Percentiles rank a stretch among this genome's conserved stretches.
These are phyloP conservation scores for Acanthamoeba divionensis DNA, from an alignment of 208 protist species.

Conservation along the genomic window DNA sequence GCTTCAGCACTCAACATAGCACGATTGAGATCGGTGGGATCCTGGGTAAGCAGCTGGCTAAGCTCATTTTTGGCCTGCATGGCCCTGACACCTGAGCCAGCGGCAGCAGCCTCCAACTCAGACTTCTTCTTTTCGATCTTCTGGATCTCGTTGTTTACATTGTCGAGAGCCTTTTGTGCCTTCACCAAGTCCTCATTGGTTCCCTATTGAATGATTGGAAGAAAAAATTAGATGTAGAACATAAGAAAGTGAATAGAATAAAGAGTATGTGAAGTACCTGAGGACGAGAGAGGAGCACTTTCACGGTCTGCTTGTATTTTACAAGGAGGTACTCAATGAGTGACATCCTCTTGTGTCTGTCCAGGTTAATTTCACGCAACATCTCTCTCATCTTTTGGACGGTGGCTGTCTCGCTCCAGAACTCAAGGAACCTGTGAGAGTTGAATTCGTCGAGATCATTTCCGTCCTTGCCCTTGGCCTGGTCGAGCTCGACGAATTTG, in stretches of 20 bases:
- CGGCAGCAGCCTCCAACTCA: neutral
- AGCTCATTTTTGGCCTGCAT: slow-evolving; percentile 50
- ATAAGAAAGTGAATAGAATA: too few relatives aligned
- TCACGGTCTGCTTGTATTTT: neutral
- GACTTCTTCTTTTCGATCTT: slow-evolving; percentile 62
- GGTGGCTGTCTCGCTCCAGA: neutral
- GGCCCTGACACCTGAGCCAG: slow-evolving; percentile 20
- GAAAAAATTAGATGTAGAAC: too few relatives aligned
- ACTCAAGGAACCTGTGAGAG: slow-evolving; percentile 50
- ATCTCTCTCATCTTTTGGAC: slow-evolving; percentile 42
- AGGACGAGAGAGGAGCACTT: slow-evolving; percentile 43
- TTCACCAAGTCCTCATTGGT: slow-evolving; percentile 52
- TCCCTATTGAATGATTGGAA: too few relatives aligned
- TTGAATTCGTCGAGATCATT: slow-evolving; percentile 59
- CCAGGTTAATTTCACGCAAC: slow-evolving; percentile 39
- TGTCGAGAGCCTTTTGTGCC: slow-evolving; percentile 50
- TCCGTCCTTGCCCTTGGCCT: neutral
- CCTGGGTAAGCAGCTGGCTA: slow-evolving; percentile 47
- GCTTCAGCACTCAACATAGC: slow-evolving; percentile 58
- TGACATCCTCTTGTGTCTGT: slow-evolving; percentile 5
- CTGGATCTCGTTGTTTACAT: slow-evolving; percentile 55
- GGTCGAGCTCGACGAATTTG: slow-evolving; percentile 47
- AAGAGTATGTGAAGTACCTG: slow-evolving; percentile 15
- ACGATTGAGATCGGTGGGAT: slow-evolving; percentile 58
- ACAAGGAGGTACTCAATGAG: slow-evolving; percentile 55